Conservation (phyloP, 176 grass and related monocot species). For the Carex myosuroides region DNA sequence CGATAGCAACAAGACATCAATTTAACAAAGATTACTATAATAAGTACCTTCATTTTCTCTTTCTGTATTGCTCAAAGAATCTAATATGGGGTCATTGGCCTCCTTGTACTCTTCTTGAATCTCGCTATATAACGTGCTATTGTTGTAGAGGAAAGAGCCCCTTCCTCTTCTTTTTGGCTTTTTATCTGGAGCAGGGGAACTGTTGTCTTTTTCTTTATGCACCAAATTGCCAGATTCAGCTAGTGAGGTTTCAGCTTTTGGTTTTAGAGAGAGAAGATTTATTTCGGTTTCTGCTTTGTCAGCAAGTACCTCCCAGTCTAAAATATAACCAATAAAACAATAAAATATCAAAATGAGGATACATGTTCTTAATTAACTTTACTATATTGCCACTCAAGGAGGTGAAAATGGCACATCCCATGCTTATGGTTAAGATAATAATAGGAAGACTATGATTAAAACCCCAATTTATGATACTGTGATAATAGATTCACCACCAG, state of each 20-base stretch:
- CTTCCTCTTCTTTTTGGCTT: conserved; percentile 74
- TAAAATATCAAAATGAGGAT: neutral
- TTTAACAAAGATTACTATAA: neutral
- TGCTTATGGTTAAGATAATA: neutral
- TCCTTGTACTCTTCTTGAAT: conserved; percentile 32
- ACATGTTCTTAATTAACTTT: neutral
- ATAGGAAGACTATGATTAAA: neutral
- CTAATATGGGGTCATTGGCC: conserved; percentile 18
- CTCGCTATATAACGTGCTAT: conserved; percentile 81
- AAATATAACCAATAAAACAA: conserved; percentile 15
- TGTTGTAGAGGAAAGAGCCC: conserved; percentile 79
- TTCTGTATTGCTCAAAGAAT: conserved; percentile 4
- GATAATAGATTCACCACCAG: neutral
- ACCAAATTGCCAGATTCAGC: conserved; percentile 9
- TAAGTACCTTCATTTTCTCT: neutral
- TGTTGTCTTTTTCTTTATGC: conserved; percentile 22
- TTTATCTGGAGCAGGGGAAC: conserved; percentile 28
- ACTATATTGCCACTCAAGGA: neutral
- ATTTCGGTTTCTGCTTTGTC: conserved; percentile 38
- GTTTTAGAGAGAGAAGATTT: conserved; percentile 25
- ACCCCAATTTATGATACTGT: neutral
- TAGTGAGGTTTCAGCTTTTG: neutral
- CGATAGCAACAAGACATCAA: neutral
- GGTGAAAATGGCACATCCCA: neutral
- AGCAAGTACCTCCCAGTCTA: conserved; percentile 84